Base-by-base conservation (phyloP, 73 alveolate genomes). In the Blepharisma japonicum region DNA sequence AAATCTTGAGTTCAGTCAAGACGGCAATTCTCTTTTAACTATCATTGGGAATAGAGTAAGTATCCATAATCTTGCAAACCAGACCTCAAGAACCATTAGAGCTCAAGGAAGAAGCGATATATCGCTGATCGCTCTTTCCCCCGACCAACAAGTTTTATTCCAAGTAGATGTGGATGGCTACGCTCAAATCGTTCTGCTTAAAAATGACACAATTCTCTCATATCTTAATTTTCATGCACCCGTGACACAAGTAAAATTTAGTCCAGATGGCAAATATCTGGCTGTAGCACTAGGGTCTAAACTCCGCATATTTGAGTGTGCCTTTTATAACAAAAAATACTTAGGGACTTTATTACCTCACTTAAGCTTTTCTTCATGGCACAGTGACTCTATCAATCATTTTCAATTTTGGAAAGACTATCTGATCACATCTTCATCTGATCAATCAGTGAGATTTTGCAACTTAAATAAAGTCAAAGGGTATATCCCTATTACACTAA, bases 141-240 rank as follows among this genome's bases (percentile, higher is more conserved):
- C 97, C 11, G 92, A 93, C 83, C 79, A 89, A 38, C 88, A 89
- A 80, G 79, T 89, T 46, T 86, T 93, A 49, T 81, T 93, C 9
- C 71, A 87, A 45, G 86, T 93, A 11, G 98, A 93, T 71, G 81
- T 90, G 11, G 90, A 87, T 71, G 98, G 98, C 38, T 90, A 87
- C 71, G 92, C 95, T 6, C 83, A 90, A 42, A 81, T 93, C 32
- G 90, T 93, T 45, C 88, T 87, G 55, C 91, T 90, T 68, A 81
- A 77, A 50, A 90, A 90, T 55, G 84, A 78, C 80, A 92, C 86
- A 0, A 88, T 90, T 27, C 72, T 90, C 5, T 85, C 94, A 18
- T 92, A 88, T 79, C 87, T 93, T 82, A 93, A 93, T 84, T 93
- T 93, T 78, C 81, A 84, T 61, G 90, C 85, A 61, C 83, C 86